These are phyloP conservation scores for Trichomonascaceae sp. DNA, from an alignment of 1,139 yeast species.

Conservation along the genomic window DNA sequence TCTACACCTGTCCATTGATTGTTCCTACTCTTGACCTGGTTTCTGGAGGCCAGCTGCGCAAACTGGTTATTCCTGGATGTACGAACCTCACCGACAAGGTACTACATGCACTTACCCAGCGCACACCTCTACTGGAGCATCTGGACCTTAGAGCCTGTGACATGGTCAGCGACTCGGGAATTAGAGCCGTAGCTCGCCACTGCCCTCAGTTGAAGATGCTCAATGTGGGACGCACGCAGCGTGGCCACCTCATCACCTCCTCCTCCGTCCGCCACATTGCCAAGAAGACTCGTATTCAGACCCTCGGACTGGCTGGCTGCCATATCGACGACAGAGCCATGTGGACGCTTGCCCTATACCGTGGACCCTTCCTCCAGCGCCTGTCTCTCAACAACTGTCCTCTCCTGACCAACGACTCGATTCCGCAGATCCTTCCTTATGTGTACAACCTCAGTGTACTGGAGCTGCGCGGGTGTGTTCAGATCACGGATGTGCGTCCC, in stretches of 20 bases:
- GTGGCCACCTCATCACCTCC: slow-evolving; percentile 61
- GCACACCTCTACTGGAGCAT: slow-evolving; percentile 46
- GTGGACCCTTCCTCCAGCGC: slow-evolving; percentile 47
- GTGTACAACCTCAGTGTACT: slow-evolving; percentile 56
- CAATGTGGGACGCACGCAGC: slow-evolving; percentile 69
- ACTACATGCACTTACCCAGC: slow-evolving; percentile 36
- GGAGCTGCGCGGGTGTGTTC: slow-evolving; percentile 55
- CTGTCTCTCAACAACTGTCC: slow-evolving; percentile 70
- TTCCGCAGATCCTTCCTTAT: slow-evolving; percentile 49
- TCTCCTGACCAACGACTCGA: slow-evolving; percentile 47
- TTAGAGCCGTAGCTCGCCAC: slow-evolving; percentile 46
- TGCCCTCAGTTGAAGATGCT: slow-evolving; percentile 45
- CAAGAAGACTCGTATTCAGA: slow-evolving; percentile 40
- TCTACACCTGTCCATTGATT: slow-evolving; percentile 70
- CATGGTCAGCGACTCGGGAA: slow-evolving; percentile 58
- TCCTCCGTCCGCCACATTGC: slow-evolving; percentile 47
- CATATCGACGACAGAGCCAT: slow-evolving; percentile 58
- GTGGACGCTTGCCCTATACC: slow-evolving; percentile 62
- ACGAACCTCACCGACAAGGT: slow-evolving; percentile 48
- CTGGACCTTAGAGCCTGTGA: slow-evolving; percentile 84
- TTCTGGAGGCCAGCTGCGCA: slow-evolving; percentile 33
- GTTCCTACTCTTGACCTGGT: slow-evolving; percentile 42
- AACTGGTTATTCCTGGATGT: slow-evolving; percentile 60
- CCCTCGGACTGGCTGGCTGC: slow-evolving; percentile 88
- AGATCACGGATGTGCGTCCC: slow-evolving; percentile 47